phyloP scores from a whole-genome alignment of 2,329 filamentous ascomycete genomes.

The Exophiala mesophila region DNA sequence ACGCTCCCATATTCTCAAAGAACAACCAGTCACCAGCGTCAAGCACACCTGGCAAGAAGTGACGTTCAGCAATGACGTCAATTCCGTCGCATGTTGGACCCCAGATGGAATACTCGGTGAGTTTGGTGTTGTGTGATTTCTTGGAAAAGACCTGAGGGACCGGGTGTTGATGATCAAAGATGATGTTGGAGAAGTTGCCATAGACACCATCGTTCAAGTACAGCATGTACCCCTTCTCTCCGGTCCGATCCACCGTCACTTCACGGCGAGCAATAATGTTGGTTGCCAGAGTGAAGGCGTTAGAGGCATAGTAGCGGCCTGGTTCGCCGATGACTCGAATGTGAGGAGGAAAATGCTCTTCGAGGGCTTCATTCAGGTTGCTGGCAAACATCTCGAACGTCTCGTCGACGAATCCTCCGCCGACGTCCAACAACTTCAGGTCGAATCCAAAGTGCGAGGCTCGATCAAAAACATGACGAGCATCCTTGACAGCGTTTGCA shows the following conservation, averaged over 20 bases:
- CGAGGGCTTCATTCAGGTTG: conserved; percentile 72
- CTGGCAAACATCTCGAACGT: conserved; percentile 87
- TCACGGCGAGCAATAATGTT: conserved; percentile 94
- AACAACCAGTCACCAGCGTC: conserved; percentile 97
- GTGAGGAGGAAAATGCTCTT: conserved; percentile 78
- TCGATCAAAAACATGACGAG: conserved; percentile 82
- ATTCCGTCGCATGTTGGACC: conserved; percentile 97
- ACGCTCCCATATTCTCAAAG: conserved; percentile 98
- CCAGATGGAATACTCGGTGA: conserved; percentile 90
- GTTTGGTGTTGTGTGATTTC: conserved; percentile 55
- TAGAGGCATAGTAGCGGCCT: conserved; percentile 90
- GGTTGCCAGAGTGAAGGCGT: conserved; percentile 89
- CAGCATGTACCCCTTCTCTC: conserved; percentile 80
- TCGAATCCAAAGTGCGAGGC: conserved; percentile 70
- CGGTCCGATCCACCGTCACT: conserved; percentile 62
- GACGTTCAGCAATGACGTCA: conserved; percentile 82
- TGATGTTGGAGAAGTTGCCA: conserved; percentile 98
- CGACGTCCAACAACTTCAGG: conserved; percentile 85
- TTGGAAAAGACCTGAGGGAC: conserved; percentile 68
- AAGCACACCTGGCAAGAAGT: conserved; percentile 68
- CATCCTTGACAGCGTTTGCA: conserved; percentile 83
- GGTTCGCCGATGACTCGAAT: conserved; percentile 92
- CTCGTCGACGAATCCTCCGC: conserved; percentile 86
- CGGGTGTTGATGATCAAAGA: conserved; percentile 96
- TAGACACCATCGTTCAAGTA: conserved; percentile 98